Percentiles rank a stretch among this genome's conserved stretches.
These are phyloP conservation scores for Fusarium sp. DNA, from an alignment of 2,329 filamentous ascomycete species.

Conservation along the genomic window DNA sequence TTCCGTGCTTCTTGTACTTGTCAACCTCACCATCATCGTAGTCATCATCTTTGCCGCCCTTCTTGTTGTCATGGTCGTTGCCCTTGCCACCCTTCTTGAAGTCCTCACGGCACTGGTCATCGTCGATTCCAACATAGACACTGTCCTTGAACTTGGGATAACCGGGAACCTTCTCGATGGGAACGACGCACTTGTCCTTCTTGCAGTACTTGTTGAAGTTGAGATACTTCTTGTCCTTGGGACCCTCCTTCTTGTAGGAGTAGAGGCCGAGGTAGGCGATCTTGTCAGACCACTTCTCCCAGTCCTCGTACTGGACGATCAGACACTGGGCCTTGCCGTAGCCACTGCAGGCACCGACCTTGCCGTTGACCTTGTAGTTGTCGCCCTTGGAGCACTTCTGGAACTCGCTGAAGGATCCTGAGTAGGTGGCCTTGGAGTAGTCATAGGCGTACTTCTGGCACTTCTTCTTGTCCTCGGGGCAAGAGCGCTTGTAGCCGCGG, in stretches of 20 bases:
- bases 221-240: slow-evolving; percentile 28
- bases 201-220: slow-evolving; percentile 38
- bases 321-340: slow-evolving; percentile 31
- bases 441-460: slow-evolving; percentile 35
- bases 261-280: slow-evolving; percentile 35
- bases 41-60: neutral
- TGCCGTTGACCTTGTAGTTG: slow-evolving; percentile 34
- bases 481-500: slow-evolving; percentile 11
- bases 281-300: slow-evolving; percentile 29
- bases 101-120: slow-evolving; percentile 30
- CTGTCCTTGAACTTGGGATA: slow-evolving; percentile 29
- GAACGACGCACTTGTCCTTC: slow-evolving; percentile 34
- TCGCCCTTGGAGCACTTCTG: slow-evolving; percentile 26
- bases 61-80: neutral
- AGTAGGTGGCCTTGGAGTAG: slow-evolving; percentile 25
- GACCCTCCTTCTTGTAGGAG: neutral
- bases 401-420: slow-evolving; percentile 6
- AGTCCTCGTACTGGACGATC: slow-evolving; percentile 31
- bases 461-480: slow-evolving; percentile 33
- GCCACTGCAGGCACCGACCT: slow-evolving; percentile 13
- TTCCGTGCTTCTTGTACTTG: neutral
- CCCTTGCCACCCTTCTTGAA: neutral
- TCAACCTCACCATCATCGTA: neutral
- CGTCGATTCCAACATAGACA: slow-evolving; percentile 35
- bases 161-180: slow-evolving; percentile 31